These are phyloP conservation scores for Xylariomycetidae sp. DNA, from an alignment of 2,329 filamentous ascomycete genomes.

Conservation along the genomic window DNA sequence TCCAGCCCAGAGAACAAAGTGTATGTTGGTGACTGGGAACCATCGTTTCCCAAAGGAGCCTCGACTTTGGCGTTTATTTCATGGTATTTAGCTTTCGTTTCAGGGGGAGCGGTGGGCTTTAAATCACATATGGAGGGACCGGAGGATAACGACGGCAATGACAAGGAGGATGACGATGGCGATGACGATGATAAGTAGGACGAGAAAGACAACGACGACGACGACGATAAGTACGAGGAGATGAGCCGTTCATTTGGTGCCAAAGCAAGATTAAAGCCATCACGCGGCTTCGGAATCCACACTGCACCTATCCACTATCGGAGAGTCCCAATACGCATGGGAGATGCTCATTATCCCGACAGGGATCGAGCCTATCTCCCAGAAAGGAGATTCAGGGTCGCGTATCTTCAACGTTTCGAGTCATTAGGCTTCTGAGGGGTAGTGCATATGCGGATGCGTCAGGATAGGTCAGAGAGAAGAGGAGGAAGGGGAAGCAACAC, in stretches of 20 bases:
- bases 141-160: neutral
- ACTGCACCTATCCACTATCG: no score
- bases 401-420: neutral
- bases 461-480: neutral
- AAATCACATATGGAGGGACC: no score
- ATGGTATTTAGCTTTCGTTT: no score
- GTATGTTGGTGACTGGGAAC: neutral
- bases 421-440: neutral
- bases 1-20: neutral
- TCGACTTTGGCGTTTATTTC: no score
- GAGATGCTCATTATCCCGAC: neutral
- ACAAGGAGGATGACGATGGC: neutral
- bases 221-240: no score
- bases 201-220: no score
- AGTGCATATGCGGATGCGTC: neutral
- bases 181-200: neutral
- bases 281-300: no score
- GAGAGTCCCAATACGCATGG: neutral
- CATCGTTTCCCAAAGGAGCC: no score
- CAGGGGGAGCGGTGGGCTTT: neutral
- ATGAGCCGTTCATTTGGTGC: neutral
- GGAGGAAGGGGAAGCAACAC: neutral
- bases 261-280: neutral
- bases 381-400: neutral
- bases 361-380: neutral